Evolutionary conservation across 2,329 filamentous ascomycete genomes (phyloP), one percentile per base, ranked within the genome.

Genomic region (Sporothrix variecibatus): DNA sequence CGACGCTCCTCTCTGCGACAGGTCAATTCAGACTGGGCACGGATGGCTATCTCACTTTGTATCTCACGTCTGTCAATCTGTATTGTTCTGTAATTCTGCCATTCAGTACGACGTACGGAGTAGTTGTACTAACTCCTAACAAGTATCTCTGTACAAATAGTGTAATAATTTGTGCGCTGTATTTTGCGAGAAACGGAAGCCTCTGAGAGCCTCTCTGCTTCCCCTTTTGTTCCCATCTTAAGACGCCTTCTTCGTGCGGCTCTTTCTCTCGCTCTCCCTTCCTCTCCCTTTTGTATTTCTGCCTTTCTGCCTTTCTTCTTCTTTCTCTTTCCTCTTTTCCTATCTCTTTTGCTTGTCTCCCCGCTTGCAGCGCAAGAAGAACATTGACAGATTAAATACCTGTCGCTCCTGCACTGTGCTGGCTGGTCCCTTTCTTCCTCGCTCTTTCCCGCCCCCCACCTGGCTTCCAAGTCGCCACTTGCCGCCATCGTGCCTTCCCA

Each of bases 401-500:
- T 4, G 23, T n/a, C 6, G 26, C 6, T 43, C 23, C 38, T n/a
- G 6, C 46, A 17, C 26, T 71, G 38, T 31, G 43, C 26, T 72
- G 46, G 43, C 46, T 56, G 31, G 58, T 72, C 38, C 40, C 26
- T n/a, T 46, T 20, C 67, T 69, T 31, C 64, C 53, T 58, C 68
- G 34, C 56, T 67, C 17, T 20, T 38, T 53, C 67, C 31, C 71
- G 28, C 73, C 72, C 73, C 71, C 75, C 75, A 72, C 71, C 20
- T 51, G 43, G 23, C 40, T 46, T 69, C 28, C 26, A 31, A 71
- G 26, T 73, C 56, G 75, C 73, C 73, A 76, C 75, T 53, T 51
- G 43, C 65, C 67, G 58, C 71, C 43, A 64, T 74, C 65, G 74
- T 75, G 73, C 75, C 72, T 75, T 76, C 75, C 75, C 72, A 75